phyloP scores from a whole-genome alignment of 116 monocot genomes.

The Cymodocea nodosa region DNA sequence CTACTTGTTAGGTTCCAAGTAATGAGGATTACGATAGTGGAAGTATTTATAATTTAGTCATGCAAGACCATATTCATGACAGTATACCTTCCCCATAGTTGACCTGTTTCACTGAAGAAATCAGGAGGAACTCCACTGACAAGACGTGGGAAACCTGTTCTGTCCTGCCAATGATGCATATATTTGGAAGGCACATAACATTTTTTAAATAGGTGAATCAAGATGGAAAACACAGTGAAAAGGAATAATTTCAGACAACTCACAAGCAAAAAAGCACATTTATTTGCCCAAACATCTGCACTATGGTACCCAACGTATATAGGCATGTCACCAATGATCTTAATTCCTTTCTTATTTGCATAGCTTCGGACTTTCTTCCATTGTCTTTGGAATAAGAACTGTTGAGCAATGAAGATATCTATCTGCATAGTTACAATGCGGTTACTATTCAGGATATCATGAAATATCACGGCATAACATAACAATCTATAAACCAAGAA shows the following conservation, averaged over 20 bases:
- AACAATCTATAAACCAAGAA: not conserved
- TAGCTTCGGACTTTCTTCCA: slow-evolving; percentile 64
- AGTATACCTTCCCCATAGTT: slow-evolving; percentile 86
- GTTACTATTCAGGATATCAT: slow-evolving; percentile 4
- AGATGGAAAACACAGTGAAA: not conserved
- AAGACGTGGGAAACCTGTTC: slow-evolving; percentile 61
- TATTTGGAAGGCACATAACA: not conserved
- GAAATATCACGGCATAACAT: not conserved
- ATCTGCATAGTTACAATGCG: slow-evolving; percentile 41
- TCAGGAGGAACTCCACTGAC: slow-evolving; percentile 99
- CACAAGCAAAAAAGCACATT: slow-evolving; percentile 81
- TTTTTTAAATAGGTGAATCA: not conserved
- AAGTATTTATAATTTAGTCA: not conserved
- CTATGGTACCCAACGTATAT: slow-evolving; percentile 99
- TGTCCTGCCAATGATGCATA: slow-evolving; percentile 37
- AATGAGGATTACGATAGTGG: too few species aligned
- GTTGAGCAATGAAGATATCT: slow-evolving; percentile 71
- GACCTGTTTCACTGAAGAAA: slow-evolving; percentile 94
- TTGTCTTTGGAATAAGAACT: slow-evolving; percentile 91
- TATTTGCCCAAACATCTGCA: slow-evolving; percentile 99
- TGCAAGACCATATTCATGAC: not conserved
- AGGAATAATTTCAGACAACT: not conserved
- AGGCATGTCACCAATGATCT: slow-evolving; percentile 97
- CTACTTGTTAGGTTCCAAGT: too few species aligned
- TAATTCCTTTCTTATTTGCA: slow-evolving; percentile 71